These are phyloP conservation scores for Sporothrix curviconia DNA, from an alignment of 2,329 filamentous ascomycete genomes.

Conservation along the genomic window DNA sequence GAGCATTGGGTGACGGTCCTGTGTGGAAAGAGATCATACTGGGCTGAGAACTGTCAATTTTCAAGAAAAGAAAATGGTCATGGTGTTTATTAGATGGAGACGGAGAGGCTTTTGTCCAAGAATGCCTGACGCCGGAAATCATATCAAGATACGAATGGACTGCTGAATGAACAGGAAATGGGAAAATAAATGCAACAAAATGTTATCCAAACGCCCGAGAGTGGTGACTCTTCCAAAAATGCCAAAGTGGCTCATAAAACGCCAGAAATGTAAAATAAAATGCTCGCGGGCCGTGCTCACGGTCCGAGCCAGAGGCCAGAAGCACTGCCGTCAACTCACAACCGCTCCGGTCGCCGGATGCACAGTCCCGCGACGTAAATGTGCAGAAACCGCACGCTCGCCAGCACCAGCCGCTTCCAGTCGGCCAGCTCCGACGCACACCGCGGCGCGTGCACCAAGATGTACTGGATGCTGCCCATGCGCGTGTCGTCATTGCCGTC, in stretches of 20 bases:
- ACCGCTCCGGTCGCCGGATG: slow-evolving; percentile 14
- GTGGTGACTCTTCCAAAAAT: neutral
- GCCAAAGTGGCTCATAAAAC: neutral
- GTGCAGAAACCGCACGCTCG: slow-evolving; percentile 19
- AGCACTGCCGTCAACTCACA: neutral
- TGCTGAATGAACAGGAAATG: neutral
- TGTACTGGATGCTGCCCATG: slow-evolving; percentile 27
- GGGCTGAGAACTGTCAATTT: neutral
- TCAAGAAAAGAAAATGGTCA: too few species aligned
- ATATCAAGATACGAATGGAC: neutral
- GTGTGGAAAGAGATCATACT: neutral
- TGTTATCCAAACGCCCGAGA: neutral
- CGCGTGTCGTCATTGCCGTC: slow-evolving; percentile 23
- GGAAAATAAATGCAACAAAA: neutral
- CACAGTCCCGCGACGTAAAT: neutral
- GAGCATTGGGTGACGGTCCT: neutral
- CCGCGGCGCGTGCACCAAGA: slow-evolving; percentile 35
- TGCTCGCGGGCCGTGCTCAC: too few species aligned
- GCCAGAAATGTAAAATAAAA: neutral
- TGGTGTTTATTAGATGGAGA: too few species aligned
- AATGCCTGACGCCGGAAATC: too few species aligned
- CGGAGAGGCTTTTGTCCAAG: too few species aligned
- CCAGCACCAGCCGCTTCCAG: slow-evolving; percentile 26
- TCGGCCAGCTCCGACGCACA: slow-evolving; percentile 30
- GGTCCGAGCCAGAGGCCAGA: too few species aligned